These are phyloP conservation scores for Hysterium pulicare DNA, from an alignment of 2,329 filamentous ascomycete species.

Conservation along the genomic window DNA sequence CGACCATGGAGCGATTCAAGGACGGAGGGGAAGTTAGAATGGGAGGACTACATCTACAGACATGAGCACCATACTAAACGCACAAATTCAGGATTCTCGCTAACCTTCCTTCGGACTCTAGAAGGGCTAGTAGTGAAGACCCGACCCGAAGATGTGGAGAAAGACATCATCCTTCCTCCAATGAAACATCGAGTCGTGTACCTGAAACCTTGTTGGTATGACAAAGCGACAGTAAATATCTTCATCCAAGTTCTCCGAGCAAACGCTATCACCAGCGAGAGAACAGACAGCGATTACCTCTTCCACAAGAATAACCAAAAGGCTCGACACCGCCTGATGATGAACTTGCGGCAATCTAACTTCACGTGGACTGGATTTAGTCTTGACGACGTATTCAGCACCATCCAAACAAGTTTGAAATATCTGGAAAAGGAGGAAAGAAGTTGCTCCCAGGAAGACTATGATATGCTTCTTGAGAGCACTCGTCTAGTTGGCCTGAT, in stretches of 20 bases:
- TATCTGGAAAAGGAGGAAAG: constrained; percentile 65
- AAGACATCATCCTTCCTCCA: constrained; percentile 63
- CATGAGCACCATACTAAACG: constrained; percentile 48
- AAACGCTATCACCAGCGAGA: constrained; percentile 84
- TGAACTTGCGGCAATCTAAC: constrained; percentile 76
- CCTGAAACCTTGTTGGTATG: constrained; percentile 78
- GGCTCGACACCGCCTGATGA: constrained; percentile 64
- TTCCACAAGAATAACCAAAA: constrained; percentile 74
- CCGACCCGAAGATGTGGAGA: constrained; percentile 64
- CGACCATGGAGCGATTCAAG: constrained; percentile 71
- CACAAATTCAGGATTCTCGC: constrained; percentile 53
- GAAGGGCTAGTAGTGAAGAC: constrained; percentile 81
- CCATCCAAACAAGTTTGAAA: constrained; percentile 62
- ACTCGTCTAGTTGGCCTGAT: constrained; percentile 63
- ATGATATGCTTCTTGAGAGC: constrained; percentile 58
- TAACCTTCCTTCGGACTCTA: constrained; percentile 66
- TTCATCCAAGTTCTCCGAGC: constrained; percentile 81
- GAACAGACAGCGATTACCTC: constrained; percentile 80
- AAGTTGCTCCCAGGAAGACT: constrained; percentile 59
- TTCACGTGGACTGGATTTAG: constrained; percentile 84
- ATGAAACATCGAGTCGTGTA: constrained; percentile 69
- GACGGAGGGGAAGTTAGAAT: constrained; percentile 62
- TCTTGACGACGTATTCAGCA: constrained; percentile 57
- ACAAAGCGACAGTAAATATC: constrained; percentile 77
- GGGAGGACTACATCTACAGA: constrained; percentile 66